Conservation (phyloP, 495 filamentous ascomycete genomes). For the Xylaria acuta region DNA sequence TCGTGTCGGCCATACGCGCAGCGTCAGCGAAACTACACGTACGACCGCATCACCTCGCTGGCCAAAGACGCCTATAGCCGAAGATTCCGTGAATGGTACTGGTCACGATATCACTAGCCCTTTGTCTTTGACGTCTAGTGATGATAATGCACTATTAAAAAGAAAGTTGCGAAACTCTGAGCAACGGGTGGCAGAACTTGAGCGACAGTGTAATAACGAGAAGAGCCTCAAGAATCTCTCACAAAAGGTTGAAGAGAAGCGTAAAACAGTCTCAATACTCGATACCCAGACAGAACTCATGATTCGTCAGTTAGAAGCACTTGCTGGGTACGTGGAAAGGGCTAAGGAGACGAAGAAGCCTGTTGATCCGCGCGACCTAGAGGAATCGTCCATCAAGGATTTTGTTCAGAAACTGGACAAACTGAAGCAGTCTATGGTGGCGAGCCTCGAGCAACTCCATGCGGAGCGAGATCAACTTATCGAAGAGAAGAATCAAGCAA, state of each 20-base stretch:
- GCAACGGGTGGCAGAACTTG: slow-evolving; percentile 81
- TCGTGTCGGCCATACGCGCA: slow-evolving; percentile 55
- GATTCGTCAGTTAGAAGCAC: slow-evolving; percentile 85
- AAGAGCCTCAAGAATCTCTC: slow-evolving; percentile 85
- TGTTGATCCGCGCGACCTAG: slow-evolving; percentile 75
- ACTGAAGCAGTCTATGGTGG: slow-evolving; percentile 79
- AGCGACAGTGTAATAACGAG: slow-evolving; percentile 69
- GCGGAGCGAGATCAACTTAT: slow-evolving; percentile 79
- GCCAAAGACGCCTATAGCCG: slow-evolving; percentile 76
- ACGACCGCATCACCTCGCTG: slow-evolving; percentile 64
- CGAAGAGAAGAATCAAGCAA: slow-evolving; percentile 80
- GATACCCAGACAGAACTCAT: slow-evolving; percentile 96
- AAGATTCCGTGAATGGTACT: slow-evolving; percentile 60
- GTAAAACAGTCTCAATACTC: slow-evolving; percentile 93
- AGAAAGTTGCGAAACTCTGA: slow-evolving; percentile 81
- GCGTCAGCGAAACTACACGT: slow-evolving; percentile 63
- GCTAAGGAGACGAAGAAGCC: slow-evolving; percentile 77
- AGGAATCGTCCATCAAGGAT: slow-evolving; percentile 84
- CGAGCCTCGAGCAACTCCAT: slow-evolving; percentile 82
- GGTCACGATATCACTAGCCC: slow-evolving; percentile 76
- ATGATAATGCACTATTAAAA: slow-evolving; percentile 76
- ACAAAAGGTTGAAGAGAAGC: slow-evolving; percentile 87
- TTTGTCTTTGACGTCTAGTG: slow-evolving; percentile 64
- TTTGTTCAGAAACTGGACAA: slow-evolving; percentile 86
- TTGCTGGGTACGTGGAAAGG: slow-evolving; percentile 67